Evolutionary conservation across 1,284 basidiomycete species (phyloP).

Genomic region (Fomitopsis schrenkii): DNA sequence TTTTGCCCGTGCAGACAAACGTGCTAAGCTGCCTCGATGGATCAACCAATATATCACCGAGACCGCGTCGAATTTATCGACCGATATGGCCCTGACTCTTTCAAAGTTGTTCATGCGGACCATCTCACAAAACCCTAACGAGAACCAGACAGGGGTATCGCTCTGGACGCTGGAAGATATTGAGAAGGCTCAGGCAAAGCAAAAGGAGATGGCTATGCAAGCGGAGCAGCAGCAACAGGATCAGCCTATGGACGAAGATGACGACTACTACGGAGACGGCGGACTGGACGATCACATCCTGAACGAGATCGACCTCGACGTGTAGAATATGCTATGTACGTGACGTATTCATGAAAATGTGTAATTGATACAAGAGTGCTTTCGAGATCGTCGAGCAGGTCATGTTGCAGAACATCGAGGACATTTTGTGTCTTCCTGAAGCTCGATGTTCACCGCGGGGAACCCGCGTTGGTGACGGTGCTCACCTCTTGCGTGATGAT

Average conservation of each 20-base stretch:
- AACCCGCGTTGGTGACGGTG: background rate
- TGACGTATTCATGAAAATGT: background rate
- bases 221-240: slow-evolving; percentile 31
- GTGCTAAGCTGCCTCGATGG: slow-evolving; percentile 96
- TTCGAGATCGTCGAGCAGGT: background rate
- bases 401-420: slow-evolving; percentile 26
- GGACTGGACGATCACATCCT: slow-evolving; percentile 70
- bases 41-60: slow-evolving; percentile 99
- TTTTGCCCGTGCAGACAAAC: slow-evolving; percentile 95
- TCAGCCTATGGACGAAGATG: slow-evolving; percentile 32
- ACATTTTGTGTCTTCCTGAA: slow-evolving; percentile 40
- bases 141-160: slow-evolving; percentile 92
- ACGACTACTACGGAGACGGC: slow-evolving; percentile 58
- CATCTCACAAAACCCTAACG: slow-evolving; percentile 95
- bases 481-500: slow-evolving; percentile 25
- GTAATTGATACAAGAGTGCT: background rate
- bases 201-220: slow-evolving; percentile 51
- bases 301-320: slow-evolving; percentile 51
- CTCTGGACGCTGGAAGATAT: slow-evolving; percentile 92
- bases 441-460: background rate
- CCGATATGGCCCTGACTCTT: slow-evolving; percentile 96
- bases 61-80: slow-evolving; percentile 94
- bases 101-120: slow-evolving; percentile 97
- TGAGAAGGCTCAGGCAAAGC: slow-evolving; percentile 75
- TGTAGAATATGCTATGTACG: slow-evolving; percentile 19